Conservation (phyloP, 2,329 filamentous ascomycete genomes). For the Verticillium tricorpus region DNA sequence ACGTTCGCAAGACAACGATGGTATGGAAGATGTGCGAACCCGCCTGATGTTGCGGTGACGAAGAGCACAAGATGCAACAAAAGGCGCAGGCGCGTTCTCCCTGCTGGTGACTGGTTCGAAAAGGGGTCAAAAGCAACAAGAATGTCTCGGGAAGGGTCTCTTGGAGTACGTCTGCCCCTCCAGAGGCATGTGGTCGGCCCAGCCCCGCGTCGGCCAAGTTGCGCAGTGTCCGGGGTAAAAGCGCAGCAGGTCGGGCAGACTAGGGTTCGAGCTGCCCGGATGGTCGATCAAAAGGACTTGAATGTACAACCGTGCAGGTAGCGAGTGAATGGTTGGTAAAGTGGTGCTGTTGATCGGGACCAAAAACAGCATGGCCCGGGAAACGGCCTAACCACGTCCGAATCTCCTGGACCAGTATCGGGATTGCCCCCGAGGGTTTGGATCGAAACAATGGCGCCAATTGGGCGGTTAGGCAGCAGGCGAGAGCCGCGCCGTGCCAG, state of each 20-base stretch:
- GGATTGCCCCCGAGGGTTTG: not conserved
- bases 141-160: not conserved
- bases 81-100: not conserved
- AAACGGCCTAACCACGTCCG: not conserved
- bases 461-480: not conserved
- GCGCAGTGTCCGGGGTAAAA: not conserved
- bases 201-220: not conserved
- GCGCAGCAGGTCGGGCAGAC: not conserved
- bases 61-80: not conserved
- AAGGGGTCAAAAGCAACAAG: not conserved
- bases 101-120: not conserved
- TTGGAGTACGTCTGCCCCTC: not conserved
- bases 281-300: not conserved
- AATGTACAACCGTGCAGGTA: not conserved
- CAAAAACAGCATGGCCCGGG: not conserved
- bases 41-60: not conserved
- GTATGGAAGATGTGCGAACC: not conserved
- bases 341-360: not conserved
- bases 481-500: not conserved
- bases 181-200: not conserved
- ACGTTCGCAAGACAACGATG: not conserved
- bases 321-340: not conserved
- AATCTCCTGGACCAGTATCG: not conserved
- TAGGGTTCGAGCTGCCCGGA: not conserved
- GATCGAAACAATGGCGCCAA: not conserved